Base-by-base conservation (phyloP, 768 basidiomycete genomes). In the Chiua virens region DNA sequence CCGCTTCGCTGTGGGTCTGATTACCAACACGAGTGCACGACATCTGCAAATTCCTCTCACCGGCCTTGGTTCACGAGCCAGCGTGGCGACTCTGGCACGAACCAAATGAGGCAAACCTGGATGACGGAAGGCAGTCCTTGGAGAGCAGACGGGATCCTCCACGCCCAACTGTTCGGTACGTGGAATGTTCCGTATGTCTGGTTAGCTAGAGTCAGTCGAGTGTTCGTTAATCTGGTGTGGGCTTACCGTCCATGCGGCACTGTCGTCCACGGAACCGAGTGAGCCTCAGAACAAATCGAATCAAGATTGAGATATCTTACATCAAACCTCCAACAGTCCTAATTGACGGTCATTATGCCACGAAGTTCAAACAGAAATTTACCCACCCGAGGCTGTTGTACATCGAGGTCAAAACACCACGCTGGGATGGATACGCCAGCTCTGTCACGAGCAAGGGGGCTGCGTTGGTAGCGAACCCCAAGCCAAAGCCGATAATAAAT, bases 171-270 rank as follows among this genome's bases (percentile, higher is more conserved):
- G 5, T 44, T 45, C 7, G 42, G 40, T 25, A 60, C 23, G 2
- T 43, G 5, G 39, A 60, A 60, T 4, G 58, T 60, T 15, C 52
- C 58, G 21, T 56, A 60, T 5, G 59, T 60, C 60, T 57, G 27
- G 7, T n/a, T 23, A 37, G 28, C 13, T 4, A 5, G 30, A 30
- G 10, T 14, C 3, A 30, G 13, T 11, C 11, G 8, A 11, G 30
- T 30, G 30, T 30, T 30, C 13, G 30, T 30, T 14, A 30, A 2
- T 30, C 30, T n/a, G n/a, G n/a, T n/a, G n/a, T 14, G 30, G 30
- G 30, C 48, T 21, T 40, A 56, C 54, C 0, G 85, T 76, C 88
- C 87, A 91, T 11, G 87, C 86, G 38, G 87, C 81, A 47, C 79
- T 80, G 13, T 30, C 30, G 10, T 30, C 5, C 30, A 30, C 2